A percentile compares a stretch with the other conserved stretches of the same genome.
These are phyloP conservation scores for Stemphylium vesicarium DNA, from an alignment of 2,329 filamentous ascomycete species.

Conservation along the genomic window DNA sequence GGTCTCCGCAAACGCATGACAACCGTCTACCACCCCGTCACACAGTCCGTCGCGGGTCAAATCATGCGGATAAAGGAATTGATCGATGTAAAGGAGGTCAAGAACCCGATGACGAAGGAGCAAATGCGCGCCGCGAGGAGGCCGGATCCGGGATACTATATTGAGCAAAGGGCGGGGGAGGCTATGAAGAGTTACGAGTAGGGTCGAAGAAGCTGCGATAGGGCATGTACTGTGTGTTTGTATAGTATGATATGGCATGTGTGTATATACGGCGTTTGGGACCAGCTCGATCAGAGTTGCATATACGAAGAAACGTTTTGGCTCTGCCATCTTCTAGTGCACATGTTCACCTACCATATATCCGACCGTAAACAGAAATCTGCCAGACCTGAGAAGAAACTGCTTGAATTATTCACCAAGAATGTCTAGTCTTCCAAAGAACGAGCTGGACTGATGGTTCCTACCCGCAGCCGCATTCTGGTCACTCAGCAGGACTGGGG, in stretches of 20 bases:
- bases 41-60: constrained; percentile 81
- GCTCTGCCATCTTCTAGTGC: too few species aligned
- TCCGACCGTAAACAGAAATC: too few species aligned
- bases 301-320: too few species aligned
- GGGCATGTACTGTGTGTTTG: background rate
- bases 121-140: constrained; percentile 75
- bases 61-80: constrained; percentile 95
- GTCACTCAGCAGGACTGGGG: too few species aligned
- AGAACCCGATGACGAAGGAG: constrained; percentile 64
- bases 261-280: background rate
- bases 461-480: too few species aligned
- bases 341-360: too few species aligned
- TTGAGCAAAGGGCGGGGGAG: constrained; percentile 63
- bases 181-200: constrained; percentile 26
- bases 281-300: background rate
- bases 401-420: too few species aligned
- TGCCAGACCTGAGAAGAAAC: too few species aligned
- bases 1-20: constrained; percentile 84
- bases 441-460: too few species aligned
- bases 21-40: constrained; percentile 88
- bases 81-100: constrained; percentile 81
- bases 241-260: background rate
- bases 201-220: background rate
- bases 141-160: constrained; percentile 80
- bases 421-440: too few species aligned